phyloP scores from a whole-genome alignment of 768 basidiomycete species.

The Wakefieldia striispora region DNA sequence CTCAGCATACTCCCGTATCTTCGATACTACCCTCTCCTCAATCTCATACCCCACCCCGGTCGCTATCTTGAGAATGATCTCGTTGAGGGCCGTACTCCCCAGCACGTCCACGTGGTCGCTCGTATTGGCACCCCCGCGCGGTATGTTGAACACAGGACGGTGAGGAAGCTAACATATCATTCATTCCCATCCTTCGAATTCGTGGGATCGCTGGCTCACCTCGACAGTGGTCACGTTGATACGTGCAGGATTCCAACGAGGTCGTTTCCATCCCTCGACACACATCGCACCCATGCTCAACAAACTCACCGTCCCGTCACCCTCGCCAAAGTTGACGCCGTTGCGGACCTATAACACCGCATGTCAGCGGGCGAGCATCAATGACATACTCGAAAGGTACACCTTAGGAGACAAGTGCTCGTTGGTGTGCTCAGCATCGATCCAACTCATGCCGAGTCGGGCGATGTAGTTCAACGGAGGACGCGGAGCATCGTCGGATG shows the following conservation, averaged over 20 bases:
- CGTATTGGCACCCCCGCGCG: conserved; percentile 88
- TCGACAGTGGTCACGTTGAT: conserved; percentile 86
- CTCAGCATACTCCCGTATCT: conserved; percentile 72
- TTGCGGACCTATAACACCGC: conserved; percentile 51
- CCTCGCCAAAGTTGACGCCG: conserved; percentile 92
- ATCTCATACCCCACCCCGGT: conserved; percentile 79
- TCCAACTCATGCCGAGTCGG: conserved; percentile 62
- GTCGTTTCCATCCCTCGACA: conserved; percentile 88
- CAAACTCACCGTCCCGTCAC: conserved; percentile 90
- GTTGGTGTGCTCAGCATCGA: conserved; percentile 80
- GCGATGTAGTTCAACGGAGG: conserved; percentile 52
- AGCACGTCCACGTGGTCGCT: conserved; percentile 88
- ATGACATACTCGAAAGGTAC: not conserved
- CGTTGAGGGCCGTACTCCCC: conserved; percentile 78
- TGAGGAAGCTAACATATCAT: conserved; percentile 63
- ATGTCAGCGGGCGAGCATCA: not conserved
- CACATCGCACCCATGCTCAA: conserved; percentile 95
- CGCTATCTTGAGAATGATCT: conserved; percentile 87
- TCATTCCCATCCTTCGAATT: not conserved
- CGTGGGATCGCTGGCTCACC: conserved; percentile 41
- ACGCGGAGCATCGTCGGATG: conserved; percentile 43
- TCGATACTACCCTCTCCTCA: conserved; percentile 66
- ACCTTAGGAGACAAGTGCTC: conserved; percentile 59
- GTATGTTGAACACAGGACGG: conserved; percentile 66
- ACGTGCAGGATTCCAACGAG: conserved; percentile 89